Evolutionary conservation across 192 early-diverging fungal species (phyloP).

Genomic region (Piromyces sp.): DNA sequence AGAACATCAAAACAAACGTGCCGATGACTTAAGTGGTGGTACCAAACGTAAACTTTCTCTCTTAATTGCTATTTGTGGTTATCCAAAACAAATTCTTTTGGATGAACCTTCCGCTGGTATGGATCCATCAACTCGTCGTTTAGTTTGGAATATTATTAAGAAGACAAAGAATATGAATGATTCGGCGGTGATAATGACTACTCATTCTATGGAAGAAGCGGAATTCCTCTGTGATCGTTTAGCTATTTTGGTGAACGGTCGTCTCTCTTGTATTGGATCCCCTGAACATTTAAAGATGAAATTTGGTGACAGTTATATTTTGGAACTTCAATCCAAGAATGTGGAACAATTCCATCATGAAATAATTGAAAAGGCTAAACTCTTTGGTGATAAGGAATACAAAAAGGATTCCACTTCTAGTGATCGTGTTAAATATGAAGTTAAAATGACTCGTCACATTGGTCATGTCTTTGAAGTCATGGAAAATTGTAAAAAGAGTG

Average conservation of each 20-base stretch:
- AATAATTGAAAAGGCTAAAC: not conserved
- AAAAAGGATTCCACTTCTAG: not conserved
- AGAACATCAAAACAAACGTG: constrained; percentile 6
- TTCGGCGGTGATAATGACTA: constrained; percentile 16
- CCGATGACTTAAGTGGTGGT: constrained; percentile 2
- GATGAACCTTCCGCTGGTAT: constrained; percentile 24
- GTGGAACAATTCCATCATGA: not conserved
- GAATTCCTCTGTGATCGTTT: constrained; percentile 24
- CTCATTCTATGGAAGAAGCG: constrained; percentile 21
- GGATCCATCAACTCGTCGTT: constrained; percentile 50
- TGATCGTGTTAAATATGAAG: not conserved
- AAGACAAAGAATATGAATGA: constrained; percentile 25
- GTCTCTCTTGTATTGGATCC: constrained; percentile 19
- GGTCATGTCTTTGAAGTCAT: constrained; percentile 26
- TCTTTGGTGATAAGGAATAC: not conserved
- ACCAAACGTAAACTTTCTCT: constrained; percentile 5
- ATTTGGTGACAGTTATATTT: constrained; percentile 24
- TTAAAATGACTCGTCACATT: constrained; percentile 13
- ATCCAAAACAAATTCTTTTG: constrained; percentile 1
- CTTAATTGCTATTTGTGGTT: constrained; percentile 5
- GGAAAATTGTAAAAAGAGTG: constrained; percentile 8
- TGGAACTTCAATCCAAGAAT: constrained; percentile 12
- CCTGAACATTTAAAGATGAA: constrained; percentile 26
- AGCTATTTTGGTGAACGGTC: constrained; percentile 26
- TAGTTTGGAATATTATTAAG: constrained; percentile 54